A percentile compares a stretch with the other conserved stretches of the same genome.
Conservation (phyloP, 106 monocot genomes). For the Dioscorea zingiberensis region DNA sequence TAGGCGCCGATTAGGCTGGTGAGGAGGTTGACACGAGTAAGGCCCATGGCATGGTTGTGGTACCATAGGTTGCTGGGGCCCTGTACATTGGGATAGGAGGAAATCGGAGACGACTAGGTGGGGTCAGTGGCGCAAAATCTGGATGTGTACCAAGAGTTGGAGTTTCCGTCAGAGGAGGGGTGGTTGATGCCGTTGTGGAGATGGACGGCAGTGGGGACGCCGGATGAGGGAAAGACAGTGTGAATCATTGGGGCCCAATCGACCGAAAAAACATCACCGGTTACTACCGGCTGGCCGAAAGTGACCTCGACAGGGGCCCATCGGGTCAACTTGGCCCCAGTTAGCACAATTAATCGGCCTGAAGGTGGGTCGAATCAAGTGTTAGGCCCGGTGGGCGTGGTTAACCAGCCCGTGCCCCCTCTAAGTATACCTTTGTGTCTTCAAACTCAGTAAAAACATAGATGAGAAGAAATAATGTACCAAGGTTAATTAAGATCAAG, state of each 20-base stretch:
- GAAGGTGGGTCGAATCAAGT: too few relatives aligned
- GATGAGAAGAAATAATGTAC: too few relatives aligned
- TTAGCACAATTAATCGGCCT: too few relatives aligned
- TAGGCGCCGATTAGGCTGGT: conserved; percentile 72
- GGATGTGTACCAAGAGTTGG: conserved; percentile 55
- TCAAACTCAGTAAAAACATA: too few relatives aligned
- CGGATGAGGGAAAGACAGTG: conserved; percentile 19
- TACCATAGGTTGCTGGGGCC: conserved; percentile 77
- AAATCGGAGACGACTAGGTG: conserved; percentile 13
- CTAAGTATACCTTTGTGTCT: too few relatives aligned
- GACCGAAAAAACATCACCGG: conserved; percentile 47
- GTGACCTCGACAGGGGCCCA: conserved; percentile 54
- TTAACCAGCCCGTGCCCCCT: too few relatives aligned
- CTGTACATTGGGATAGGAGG: conserved; percentile 61
- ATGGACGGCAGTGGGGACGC: conserved; percentile 37
- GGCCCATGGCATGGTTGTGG: conserved; percentile 68
- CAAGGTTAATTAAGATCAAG: too few relatives aligned
- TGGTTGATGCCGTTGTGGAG: conserved; percentile 50
- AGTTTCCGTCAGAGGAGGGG: conserved; percentile 43
- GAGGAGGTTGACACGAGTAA: conserved; percentile 55
- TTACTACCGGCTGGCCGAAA: conserved; percentile 60
- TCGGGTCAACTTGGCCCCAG: conserved; percentile 66
- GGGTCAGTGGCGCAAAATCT: conserved; percentile 25
- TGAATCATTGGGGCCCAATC: conserved; percentile 55
- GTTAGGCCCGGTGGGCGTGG: too few relatives aligned